phyloP scores from a whole-genome alignment of 345 rosid species.

The Angophora floribunda region DNA sequence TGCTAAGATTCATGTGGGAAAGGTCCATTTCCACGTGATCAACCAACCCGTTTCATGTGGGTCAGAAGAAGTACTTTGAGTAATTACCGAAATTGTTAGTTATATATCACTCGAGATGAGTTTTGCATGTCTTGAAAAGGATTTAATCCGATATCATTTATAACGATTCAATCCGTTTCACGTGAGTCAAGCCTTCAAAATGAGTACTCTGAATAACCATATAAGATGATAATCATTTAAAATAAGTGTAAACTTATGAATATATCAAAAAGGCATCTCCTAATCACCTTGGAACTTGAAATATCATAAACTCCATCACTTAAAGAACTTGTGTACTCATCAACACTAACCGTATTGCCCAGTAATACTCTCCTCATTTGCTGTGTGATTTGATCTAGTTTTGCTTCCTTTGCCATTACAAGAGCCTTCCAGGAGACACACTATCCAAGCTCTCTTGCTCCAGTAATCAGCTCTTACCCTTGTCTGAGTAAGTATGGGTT shows the following conservation, averaged over 20 bases:
- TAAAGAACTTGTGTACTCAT: neutral
- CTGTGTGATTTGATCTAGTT: neutral
- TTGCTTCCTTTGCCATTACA: neutral
- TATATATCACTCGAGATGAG: neutral
- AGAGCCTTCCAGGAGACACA: neutral
- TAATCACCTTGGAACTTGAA: accelerated
- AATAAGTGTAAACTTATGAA: no score
- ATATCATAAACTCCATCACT: neutral
- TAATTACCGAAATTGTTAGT: neutral
- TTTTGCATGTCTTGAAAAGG: neutral
- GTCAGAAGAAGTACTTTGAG: neutral
- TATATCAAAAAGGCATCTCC: neutral
- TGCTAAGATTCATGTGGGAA: neutral
- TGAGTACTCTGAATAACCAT: accelerated
- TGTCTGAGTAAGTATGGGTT: neutral
- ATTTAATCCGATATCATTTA: neutral
- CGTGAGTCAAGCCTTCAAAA: neutral
- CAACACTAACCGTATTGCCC: neutral
- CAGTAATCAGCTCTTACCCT: neutral
- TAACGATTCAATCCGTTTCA: accelerated
- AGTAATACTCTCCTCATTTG: neutral
- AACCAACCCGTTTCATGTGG: neutral
- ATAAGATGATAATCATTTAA: neutral
- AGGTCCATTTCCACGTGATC: neutral
- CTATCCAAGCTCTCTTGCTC: neutral